Base-by-base conservation (phyloP, 1,284 basidiomycete genomes). In the Puccinia triticina region DNA sequence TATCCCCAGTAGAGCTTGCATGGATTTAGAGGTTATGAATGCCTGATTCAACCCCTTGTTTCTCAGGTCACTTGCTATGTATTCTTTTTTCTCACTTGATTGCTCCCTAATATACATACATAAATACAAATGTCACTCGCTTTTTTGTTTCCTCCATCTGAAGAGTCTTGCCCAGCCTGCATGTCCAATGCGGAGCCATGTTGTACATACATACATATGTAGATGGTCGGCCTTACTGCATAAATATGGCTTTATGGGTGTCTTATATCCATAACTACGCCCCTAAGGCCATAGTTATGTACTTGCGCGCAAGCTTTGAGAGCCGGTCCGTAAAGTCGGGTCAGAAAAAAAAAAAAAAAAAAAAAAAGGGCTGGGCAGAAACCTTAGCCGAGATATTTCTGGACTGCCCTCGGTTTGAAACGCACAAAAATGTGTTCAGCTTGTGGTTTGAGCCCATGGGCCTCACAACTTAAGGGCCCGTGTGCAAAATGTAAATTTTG, bases 301-400 rank as follows among this genome's bases (percentile, higher is more conserved):
- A 7, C 55, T 29, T 59, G 29, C 29, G 10, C 21, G 55, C 29
- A n/a, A n/a, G n/a, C n/a, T n/a, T n/a, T 59, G 55, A 59, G 29
- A 59, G 55, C 55, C 55, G 23, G 55, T 59, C 55, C 55, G 55
- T 7, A 59, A 59, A 21, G 55, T 59, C 29, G 55, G 21, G 55
- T 8, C 21, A 59, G 23, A 59, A 59, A 59, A 59, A 59, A 59
- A 59, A 59, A 59, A 59, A 59, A n/a, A 59, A 29, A 23, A 59
- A 59, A 59, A n/a, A n/a, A n/a, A n/a, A n/a, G n/a, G n/a, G n/a
- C n/a, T n/a, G n/a, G n/a, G n/a, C n/a, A n/a, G n/a, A n/a, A n/a
- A n/a, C n/a, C n/a, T n/a, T n/a, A n/a, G n/a, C n/a, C n/a, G n/a
- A n/a, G n/a, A n/a, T n/a, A n/a, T n/a, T n/a, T n/a, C n/a, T n/a